These are phyloP conservation scores for Neurospora pannonica DNA, from an alignment of 495 filamentous ascomycete genomes.

Conservation along the genomic window DNA sequence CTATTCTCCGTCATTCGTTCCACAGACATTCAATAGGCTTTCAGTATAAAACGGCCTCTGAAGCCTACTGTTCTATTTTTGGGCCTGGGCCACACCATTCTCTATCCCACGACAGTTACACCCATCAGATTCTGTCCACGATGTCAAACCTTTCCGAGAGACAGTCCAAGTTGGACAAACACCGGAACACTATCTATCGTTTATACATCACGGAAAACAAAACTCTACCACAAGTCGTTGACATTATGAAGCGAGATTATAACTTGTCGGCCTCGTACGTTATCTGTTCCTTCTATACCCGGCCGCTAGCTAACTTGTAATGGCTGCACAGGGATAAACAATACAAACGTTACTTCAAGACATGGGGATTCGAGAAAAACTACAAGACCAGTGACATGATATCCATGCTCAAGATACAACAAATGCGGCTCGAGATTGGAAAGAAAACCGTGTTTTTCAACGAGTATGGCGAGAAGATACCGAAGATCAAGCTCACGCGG, in stretches of 20 bases:
- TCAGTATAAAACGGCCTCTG: neutral
- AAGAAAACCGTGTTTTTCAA: constrained; percentile 14
- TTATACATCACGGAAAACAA: constrained; percentile 13
- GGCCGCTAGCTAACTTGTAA: neutral
- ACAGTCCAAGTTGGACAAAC: constrained; percentile 8
- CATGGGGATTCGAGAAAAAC: constrained; percentile 21
- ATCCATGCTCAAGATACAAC: constrained; percentile 14
- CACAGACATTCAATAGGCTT: neutral
- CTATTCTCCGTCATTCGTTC: neutral
- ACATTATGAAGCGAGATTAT: constrained; percentile 10
- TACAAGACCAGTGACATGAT: constrained; percentile 12
- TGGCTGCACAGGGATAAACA: constrained; percentile 10
- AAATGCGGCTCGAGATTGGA: constrained; percentile 2
- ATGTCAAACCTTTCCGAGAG: neutral
- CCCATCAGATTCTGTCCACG: neutral
- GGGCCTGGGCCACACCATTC: neutral
- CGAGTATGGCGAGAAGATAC: constrained; percentile 4
- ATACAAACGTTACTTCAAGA: constrained; percentile 21
- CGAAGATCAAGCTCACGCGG: constrained; percentile 8
- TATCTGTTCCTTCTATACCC: neutral
- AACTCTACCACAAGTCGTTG: constrained; percentile 13
- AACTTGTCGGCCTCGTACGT: constrained; percentile 16
- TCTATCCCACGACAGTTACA: neutral
- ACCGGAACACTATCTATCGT: constrained; percentile 11
- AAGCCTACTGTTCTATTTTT: neutral